Evolutionary conservation across 192 early-diverging fungal species (phyloP).

Genomic region (Pilobolus umbonatus): DNA sequence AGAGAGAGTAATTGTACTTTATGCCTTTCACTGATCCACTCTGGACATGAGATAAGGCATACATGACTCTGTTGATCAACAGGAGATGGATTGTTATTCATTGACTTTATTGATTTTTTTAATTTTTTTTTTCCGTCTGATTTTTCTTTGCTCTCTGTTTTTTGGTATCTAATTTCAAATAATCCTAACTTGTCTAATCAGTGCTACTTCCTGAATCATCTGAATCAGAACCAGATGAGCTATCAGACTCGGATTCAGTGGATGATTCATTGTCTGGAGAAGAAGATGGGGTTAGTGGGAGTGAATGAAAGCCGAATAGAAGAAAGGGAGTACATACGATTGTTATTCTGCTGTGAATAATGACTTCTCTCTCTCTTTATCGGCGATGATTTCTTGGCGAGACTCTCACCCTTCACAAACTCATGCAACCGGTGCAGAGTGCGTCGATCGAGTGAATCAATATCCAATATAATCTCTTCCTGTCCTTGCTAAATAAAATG

Average conservation of each 20-base stretch:
- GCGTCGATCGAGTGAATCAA: constrained; percentile 79
- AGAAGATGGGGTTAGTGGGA: constrained; percentile 35
- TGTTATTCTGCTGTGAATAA: constrained; percentile 31
- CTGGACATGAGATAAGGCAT: no score
- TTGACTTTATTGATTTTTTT: neutral
- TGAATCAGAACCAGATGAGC: constrained; percentile 66
- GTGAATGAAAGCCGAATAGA: constrained; percentile 5
- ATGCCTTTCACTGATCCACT: no score
- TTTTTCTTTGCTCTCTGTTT: neutral
- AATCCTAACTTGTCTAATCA: constrained; percentile 48
- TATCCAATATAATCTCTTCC: constrained; percentile 94
- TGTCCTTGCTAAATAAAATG: constrained; percentile 55
- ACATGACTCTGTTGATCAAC: no score
- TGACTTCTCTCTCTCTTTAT: constrained; percentile 40
- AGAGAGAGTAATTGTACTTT: no score
- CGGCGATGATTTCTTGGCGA: constrained; percentile 22
- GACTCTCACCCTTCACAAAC: constrained; percentile 63
- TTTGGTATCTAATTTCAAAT: constrained; percentile 22
- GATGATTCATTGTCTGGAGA: constrained; percentile 36
- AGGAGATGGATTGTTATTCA: no score
- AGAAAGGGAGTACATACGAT: neutral
- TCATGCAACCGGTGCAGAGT: constrained; percentile 84
- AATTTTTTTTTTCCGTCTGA: neutral
- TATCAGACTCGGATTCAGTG: constrained; percentile 48
- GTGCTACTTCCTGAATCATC: constrained; percentile 82